Evolutionary conservation across 2,329 filamentous ascomycete species (phyloP).

Genomic region (Daldinia sp.): DNA sequence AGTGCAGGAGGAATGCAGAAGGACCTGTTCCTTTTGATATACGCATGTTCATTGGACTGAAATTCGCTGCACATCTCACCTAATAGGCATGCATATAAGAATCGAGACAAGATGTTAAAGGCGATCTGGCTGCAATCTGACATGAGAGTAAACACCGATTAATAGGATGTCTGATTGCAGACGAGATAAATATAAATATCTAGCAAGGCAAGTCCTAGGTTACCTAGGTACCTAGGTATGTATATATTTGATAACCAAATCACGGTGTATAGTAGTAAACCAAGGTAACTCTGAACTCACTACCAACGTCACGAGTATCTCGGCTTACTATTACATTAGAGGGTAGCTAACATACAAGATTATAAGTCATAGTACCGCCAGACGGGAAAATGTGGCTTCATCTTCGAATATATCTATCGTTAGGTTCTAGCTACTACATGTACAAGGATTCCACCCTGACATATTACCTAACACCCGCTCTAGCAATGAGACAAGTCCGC

Average conservation of each 20-base stretch:
- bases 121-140: background rate
- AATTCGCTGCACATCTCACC: slow-evolving; percentile 9
- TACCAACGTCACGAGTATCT: background rate
- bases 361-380: slow-evolving; percentile 15
- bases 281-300: no score
- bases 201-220: background rate
- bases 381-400: slow-evolving; percentile 2
- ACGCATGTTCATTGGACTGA: slow-evolving; percentile 19
- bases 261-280: background rate
- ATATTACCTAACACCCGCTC: slow-evolving; percentile 8
- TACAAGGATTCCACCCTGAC: slow-evolving; percentile 19
- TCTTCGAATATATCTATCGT: slow-evolving; percentile 16
- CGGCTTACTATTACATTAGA: background rate
- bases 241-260: background rate
- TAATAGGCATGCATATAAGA: background rate
- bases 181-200: background rate
- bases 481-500: background rate
- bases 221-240: no score
- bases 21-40: slow-evolving; percentile 29
- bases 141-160: background rate
- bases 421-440: slow-evolving; percentile 8
- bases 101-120: background rate
- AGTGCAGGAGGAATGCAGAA: slow-evolving; percentile 29
- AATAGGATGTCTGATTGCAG: background rate
- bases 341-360: slow-evolving; percentile 6